phyloP scores from a whole-genome alignment of 768 basidiomycete genomes.

The Strobilomyces echinocephalus region DNA sequence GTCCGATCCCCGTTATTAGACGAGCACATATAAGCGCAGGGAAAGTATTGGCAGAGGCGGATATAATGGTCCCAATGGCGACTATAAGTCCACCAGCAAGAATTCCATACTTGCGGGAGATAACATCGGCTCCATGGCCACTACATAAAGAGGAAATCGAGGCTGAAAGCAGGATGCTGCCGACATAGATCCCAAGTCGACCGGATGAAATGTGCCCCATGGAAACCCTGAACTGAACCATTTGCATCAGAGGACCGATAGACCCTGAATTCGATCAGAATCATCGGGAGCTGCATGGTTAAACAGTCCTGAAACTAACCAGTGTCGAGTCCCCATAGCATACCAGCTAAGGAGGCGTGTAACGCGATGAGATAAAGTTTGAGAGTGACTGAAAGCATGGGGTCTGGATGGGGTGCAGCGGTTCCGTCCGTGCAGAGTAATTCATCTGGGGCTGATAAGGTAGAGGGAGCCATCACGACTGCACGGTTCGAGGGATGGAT shows the following conservation, averaged over 20 bases:
- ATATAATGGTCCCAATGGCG: conserved; percentile 38
- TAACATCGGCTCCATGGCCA: conserved; percentile 41
- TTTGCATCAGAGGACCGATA: conserved; percentile 44
- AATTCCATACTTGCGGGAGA: conserved; percentile 44
- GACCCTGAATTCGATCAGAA: conserved; percentile 16
- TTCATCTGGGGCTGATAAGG: background rate
- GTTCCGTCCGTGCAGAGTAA: background rate
- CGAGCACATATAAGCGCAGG: conserved; percentile 40
- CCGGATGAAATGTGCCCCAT: conserved; percentile 36
- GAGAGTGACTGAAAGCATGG: background rate
- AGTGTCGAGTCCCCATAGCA: conserved; percentile 32
- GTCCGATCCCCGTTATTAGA: conserved; percentile 42
- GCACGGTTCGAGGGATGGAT: no score
- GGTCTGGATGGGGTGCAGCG: background rate
- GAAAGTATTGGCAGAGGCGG: conserved; percentile 33
- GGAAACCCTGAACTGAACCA: conserved; percentile 39
- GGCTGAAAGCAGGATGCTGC: conserved; percentile 40
- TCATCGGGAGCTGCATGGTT: background rate
- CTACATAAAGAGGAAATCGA: conserved; percentile 36
- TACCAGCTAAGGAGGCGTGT: conserved; percentile 24
- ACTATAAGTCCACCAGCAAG: conserved; percentile 40
- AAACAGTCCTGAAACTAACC: conserved; percentile 9
- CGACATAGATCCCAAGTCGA: conserved; percentile 41
- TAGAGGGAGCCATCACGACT: no score
- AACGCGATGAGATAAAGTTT: conserved; percentile 26